Percentiles rank a stretch among this genome's conserved stretches.
Conservation (phyloP, 345 rosid species). For the Hibiscus tridactylites region DNA sequence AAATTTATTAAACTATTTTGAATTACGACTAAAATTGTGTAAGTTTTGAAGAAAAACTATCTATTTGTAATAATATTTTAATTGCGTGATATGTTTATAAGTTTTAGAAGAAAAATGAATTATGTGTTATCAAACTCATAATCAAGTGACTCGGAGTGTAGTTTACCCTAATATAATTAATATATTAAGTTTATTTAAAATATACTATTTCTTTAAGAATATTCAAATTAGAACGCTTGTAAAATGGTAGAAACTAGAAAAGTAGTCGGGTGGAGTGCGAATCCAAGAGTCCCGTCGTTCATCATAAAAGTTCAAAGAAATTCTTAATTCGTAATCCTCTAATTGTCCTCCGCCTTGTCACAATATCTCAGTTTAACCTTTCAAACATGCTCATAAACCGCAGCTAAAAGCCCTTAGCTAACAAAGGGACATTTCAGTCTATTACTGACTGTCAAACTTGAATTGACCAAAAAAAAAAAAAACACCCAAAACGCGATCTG, state of each 20-base stretch:
- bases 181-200: no score
- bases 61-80: no score
- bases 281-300: neutral
- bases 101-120: no score
- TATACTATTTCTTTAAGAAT: neutral
- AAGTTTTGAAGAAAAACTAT: no score
- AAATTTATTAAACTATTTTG: no score
- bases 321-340: neutral
- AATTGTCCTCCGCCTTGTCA: neutral
- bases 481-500: conserved; percentile 28
- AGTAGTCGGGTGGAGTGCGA: neutral
- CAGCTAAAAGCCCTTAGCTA: neutral
- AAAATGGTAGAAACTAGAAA: neutral
- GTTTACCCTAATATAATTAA: no score
- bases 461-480: conserved; percentile 11
- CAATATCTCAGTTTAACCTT: neutral
- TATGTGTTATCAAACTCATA: no score
- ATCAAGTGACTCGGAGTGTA: no score
- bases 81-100: no score
- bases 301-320: neutral
- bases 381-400: neutral
- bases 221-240: neutral
- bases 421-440: conserved; percentile 27
- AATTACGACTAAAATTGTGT: no score
- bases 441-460: conserved; percentile 1